Evolutionary conservation across 805 yeast genomes (phyloP), one percentile per base, ranked within the genome.

Genomic region (Lipomyces sp.): DNA sequence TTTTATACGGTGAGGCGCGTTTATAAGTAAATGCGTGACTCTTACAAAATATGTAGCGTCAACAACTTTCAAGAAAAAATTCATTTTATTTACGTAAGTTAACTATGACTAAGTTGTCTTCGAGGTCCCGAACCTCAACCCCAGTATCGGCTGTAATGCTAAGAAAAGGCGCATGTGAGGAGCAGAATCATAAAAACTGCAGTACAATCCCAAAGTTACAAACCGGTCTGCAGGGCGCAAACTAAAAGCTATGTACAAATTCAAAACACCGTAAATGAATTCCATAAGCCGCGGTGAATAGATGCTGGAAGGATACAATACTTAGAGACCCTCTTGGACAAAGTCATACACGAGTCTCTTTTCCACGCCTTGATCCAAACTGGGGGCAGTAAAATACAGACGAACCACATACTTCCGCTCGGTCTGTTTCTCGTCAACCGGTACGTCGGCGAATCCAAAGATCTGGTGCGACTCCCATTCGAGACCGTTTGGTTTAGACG

Each of bases 401-500:
- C 70, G 63, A 11, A 42, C 58, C 42, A 68, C 70, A 57, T 66
- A 68, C 35, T 63, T 68, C 18, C 71, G 64, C 56, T 68, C 70
- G 11, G 15, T 34, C 32, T 64, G 64, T 32, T 45, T 53, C 24
- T 63, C 70, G 34, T 64, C 67, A n/a, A 59, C 60, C 30, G 24
- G 54, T 18, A 64, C 18, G 10, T 67, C 70, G 29, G 69, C 67
- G 34, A 68, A 68, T 3, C 71, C 71, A 63, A 68, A 57, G 11
- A 59, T 55, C 59, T 68, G 71, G 60, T 56, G 53, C 10, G 63
- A 57, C 42, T 65, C 58, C 71, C 71, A 68, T 51, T 63, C 71
- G 24, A 29, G 10, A 6, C 61, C 53, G n/a, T 63, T 63, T 6
- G 60, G 56, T 64, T 68, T 34, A 8, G 70, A 48, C 10, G 70